Conservation (phyloP, 1,284 basidiomycete species). For the Rhodotorula glutinis region DNA sequence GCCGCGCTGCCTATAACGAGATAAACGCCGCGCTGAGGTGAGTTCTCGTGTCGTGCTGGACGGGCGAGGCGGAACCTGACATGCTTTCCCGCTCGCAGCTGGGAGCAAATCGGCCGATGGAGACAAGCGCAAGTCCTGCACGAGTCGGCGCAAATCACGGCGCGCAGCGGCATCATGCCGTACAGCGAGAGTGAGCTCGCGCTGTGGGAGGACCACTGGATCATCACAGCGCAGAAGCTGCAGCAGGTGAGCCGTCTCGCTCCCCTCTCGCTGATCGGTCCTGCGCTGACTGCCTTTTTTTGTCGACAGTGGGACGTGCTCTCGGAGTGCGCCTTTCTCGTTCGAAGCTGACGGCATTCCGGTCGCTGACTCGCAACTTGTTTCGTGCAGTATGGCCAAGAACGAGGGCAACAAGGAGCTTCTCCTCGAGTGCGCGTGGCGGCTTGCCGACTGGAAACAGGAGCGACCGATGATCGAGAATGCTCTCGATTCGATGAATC, state of each 20-base stretch:
- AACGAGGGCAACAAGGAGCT: constrained; percentile 89
- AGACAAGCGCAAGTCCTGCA: constrained; percentile 80
- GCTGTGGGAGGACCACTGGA: constrained; percentile 99
- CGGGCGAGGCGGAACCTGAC: too few species aligned
- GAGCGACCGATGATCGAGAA: constrained; percentile 78
- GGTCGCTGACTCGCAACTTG: constrained; percentile 9
- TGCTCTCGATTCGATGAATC: constrained; percentile 75
- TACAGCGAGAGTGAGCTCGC: constrained; percentile 96
- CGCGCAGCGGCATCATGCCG: constrained; percentile 72
- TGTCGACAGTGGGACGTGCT: constrained; percentile 80
- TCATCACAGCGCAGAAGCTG: constrained; percentile 89
- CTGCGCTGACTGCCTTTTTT: background rate
- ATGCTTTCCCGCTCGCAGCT: constrained; percentile 13
- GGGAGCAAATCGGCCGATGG: constrained; percentile 97
- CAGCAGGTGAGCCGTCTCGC: constrained; percentile 56
- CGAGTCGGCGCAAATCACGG: constrained; percentile 84
- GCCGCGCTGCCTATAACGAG: constrained; percentile 80
- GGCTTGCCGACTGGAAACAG: constrained; percentile 74
- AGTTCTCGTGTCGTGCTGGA: background rate
- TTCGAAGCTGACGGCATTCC: background rate
- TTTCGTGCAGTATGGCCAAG: constrained; percentile 61
- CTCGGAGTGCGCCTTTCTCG: constrained; percentile 56
- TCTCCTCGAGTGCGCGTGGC: constrained; percentile 92
- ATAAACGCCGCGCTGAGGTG: constrained; percentile 76
- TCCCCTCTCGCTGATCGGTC: too few species aligned